These are phyloP conservation scores for Rhodotorula sp. DNA, from an alignment of 1,284 basidiomycete genomes.

Conservation along the genomic window DNA sequence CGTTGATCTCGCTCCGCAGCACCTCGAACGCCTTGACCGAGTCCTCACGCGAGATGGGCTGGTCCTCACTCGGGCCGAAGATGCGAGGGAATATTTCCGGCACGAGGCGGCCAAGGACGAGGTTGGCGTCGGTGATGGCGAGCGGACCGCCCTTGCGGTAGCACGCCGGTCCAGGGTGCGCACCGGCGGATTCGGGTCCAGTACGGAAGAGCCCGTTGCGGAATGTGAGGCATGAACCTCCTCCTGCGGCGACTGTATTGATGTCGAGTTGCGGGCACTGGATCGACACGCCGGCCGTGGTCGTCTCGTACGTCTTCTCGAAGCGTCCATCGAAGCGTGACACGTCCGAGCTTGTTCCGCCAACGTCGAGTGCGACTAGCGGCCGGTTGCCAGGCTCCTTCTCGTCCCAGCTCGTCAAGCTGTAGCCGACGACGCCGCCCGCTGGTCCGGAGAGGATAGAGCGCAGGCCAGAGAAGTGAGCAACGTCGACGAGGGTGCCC, in stretches of 20 bases:
- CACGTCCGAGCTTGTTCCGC: slow-evolving; percentile 83
- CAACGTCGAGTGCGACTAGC: slow-evolving; percentile 57
- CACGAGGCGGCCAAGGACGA: slow-evolving; percentile 76
- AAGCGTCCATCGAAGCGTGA: slow-evolving; percentile 77
- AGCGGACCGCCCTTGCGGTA: slow-evolving; percentile 76
- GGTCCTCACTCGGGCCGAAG: slow-evolving; percentile 79
- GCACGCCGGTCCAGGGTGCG: slow-evolving; percentile 68
- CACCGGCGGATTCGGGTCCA: slow-evolving; percentile 58
- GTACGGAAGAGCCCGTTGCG: slow-evolving; percentile 59
- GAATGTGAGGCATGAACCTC: slow-evolving; percentile 77
- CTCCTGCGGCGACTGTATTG: slow-evolving; percentile 72
- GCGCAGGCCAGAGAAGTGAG: slow-evolving; percentile 82
- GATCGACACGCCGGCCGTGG: slow-evolving; percentile 83
- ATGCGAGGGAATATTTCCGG: slow-evolving; percentile 64
- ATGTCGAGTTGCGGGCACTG: slow-evolving; percentile 66
- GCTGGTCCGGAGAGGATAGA: slow-evolving; percentile 84
- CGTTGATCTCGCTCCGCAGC: slow-evolving; percentile 66
- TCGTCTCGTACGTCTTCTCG: slow-evolving; percentile 85
- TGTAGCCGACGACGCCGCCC: slow-evolving; percentile 83
- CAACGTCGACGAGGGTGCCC: slow-evolving; percentile 79
- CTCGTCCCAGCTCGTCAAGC: slow-evolving; percentile 76
- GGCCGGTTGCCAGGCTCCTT: slow-evolving; percentile 57
- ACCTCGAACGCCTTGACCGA: slow-evolving; percentile 63
- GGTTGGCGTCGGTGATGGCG: slow-evolving; percentile 82
- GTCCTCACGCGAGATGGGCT: slow-evolving; percentile 71